Evolutionary conservation across 345 rosid genomes (phyloP), one percentile per base, ranked within the genome.

Genomic region (Melaleuca alternifolia): DNA sequence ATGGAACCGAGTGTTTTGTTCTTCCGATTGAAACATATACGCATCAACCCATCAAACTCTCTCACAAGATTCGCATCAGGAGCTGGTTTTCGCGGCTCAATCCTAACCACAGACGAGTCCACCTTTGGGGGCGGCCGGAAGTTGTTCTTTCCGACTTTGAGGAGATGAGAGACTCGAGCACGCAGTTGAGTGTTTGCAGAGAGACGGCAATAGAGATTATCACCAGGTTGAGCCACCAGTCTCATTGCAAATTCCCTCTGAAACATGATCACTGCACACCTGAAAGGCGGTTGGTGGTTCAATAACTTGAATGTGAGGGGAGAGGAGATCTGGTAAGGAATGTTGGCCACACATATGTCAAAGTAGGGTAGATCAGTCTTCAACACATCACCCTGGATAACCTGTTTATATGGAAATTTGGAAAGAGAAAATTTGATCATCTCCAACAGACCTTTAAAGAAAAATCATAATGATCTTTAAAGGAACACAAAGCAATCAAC

Each of bases 201-300:
- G 2, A 97, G 94, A 62, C 99, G 97, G 15, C 99, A 95, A 83
- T 96, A 97, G 77, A 94, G 92, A 84, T 91, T 93, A 85, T 97
- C 97, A 37, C 99, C 98, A 0, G 99, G 99, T 84, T 96, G 95
- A 0, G 99, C 99, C 82, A 96, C 93, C 30, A 97, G 90, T 59
- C 98, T 91, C 99, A 97, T 97, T 0, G 99, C 98, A 84, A 97
- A 97, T 91, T 97, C 99, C 62, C 93, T 94, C 86, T 97, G 98
- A 92, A 92, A 97, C 99, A 96, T 97, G 52, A 96, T 96, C 28
- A 96, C 92, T 2, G 98, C 98, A 86, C 98, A 96, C 89, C 99
- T 91, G 91, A 97, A 97, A 87, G 95, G 88, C 8, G 96, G 95
- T 20, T 92, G 96, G 87, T 95, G 98, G 86, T 89, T 92, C 89